Evolutionary conservation across 805 yeast genomes (phyloP), one percentile per base, ranked within the genome.

Genomic region (Alloascoidea africana): DNA sequence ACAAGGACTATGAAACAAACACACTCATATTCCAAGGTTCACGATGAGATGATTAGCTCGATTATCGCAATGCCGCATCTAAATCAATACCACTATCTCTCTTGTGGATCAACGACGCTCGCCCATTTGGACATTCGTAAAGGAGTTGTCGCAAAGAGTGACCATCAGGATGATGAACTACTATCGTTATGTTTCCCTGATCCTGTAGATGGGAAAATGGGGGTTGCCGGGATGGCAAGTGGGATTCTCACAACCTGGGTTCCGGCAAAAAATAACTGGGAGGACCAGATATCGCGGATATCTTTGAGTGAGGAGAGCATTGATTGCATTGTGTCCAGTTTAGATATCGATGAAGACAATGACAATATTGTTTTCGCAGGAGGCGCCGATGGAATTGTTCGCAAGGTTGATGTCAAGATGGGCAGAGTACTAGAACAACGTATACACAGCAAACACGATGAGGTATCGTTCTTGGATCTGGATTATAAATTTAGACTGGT

Each of bases 161-260:
- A 87, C 44, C 87, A 85, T 52, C 98, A 89, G 58, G 95, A 81
- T 46, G 97, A 89, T 50, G 98, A 89, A 52, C 58, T 89, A n/a
- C 58, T 89, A 33, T 66, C 86, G 39, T 78, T 84, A 48, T 62
- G 82, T 30, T 73, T 76, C 59, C 68, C 76, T 1, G 82, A 78
- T 43, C 69, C 69, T 2, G 67, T 73, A 11, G 68, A 66, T 36
- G 82, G 76, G 38, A 76, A 73, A 14, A 66, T 73, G 1, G 68
- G 76, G 3, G 70, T 79, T 3, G 86, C 87, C 46, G 89, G 95
- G 34, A 86, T 85, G 79, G 85, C 94, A 13, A 91, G 80, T 50
- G 97, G 97, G 3, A 70, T 84, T 11, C 65, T 85, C 4, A 85
- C 97, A 0, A 62, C 81, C 11, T 89, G 98, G 98, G 74, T 72